Percentiles rank a stretch among this genome's conserved stretches.
phyloP scores from a whole-genome alignment of 2,329 filamentous ascomycete species.

The Penicillium polonicum region DNA sequence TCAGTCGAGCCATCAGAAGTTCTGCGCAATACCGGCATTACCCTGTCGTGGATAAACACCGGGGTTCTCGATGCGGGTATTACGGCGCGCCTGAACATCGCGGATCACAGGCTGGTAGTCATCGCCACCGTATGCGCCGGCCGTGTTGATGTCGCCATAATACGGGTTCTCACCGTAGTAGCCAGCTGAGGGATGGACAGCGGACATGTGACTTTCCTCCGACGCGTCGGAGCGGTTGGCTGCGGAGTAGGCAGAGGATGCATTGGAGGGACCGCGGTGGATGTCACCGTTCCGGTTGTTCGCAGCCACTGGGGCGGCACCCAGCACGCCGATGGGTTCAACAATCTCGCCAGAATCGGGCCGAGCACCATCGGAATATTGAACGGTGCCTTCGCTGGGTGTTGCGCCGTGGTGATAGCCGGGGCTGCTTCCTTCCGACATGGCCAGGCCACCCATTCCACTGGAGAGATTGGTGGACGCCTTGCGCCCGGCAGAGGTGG shows the following conservation, averaged over 20 bases:
- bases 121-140: slow-evolving; percentile 56
- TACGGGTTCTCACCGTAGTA: slow-evolving; percentile 59
- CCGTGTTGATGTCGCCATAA: slow-evolving; percentile 47
- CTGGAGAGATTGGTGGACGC: slow-evolving; percentile 86
- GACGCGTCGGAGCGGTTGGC: slow-evolving; percentile 69
- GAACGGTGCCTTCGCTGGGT: slow-evolving; percentile 60
- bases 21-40: slow-evolving; percentile 92
- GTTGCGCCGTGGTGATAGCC: slow-evolving; percentile 57
- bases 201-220: slow-evolving; percentile 53
- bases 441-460: slow-evolving; percentile 60
- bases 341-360: slow-evolving; percentile 67
- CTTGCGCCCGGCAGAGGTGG: slow-evolving; percentile 74
- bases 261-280: slow-evolving; percentile 87
- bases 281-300: slow-evolving; percentile 68
- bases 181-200: slow-evolving; percentile 46
- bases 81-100: slow-evolving; percentile 86
- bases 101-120: slow-evolving; percentile 78
- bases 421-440: slow-evolving; percentile 68
- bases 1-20: slow-evolving; percentile 63
- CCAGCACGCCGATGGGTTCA: slow-evolving; percentile 80
- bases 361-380: slow-evolving; percentile 62
- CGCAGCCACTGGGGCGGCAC: slow-evolving; percentile 62
- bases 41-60: slow-evolving; percentile 85
- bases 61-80: slow-evolving; percentile 91
- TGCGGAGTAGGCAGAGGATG: slow-evolving; percentile 91